A percentile compares a stretch with the other conserved stretches of the same genome.
Evolutionary conservation across 2,329 filamentous ascomycete species (phyloP).

Genomic region (Phialocephala sp.): DNA sequence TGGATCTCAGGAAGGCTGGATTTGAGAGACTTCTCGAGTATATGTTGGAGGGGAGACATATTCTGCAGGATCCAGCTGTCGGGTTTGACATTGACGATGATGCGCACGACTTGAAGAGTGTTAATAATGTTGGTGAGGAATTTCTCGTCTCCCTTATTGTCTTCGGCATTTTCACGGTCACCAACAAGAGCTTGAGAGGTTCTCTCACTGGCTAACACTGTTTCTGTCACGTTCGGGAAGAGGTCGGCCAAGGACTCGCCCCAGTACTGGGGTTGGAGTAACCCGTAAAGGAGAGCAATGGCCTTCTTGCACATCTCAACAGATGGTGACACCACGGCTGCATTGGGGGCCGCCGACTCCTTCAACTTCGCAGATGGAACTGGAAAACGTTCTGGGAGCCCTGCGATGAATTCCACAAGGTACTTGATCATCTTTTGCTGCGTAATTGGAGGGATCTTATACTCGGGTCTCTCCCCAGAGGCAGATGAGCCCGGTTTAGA

Average conservation of each 20-base stretch:
- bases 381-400: slow-evolving; percentile 83
- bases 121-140: slow-evolving; percentile 91
- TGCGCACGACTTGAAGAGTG: slow-evolving; percentile 87
- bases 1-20: slow-evolving; percentile 92
- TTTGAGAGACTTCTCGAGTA: slow-evolving; percentile 86
- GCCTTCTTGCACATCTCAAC: slow-evolving; percentile 87
- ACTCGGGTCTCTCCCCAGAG: slow-evolving; percentile 64
- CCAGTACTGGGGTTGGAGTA: slow-evolving; percentile 89
- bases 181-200: slow-evolving; percentile 61
- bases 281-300: slow-evolving; percentile 78
- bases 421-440: slow-evolving; percentile 90
- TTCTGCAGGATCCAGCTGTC: slow-evolving; percentile 90
- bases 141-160: slow-evolving; percentile 80
- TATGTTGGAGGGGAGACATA: slow-evolving; percentile 78
- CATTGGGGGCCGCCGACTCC: slow-evolving; percentile 53
- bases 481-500: slow-evolving; percentile 49
- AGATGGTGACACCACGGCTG: slow-evolving; percentile 57
- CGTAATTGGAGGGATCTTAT: slow-evolving; percentile 68
- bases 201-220: slow-evolving; percentile 83
- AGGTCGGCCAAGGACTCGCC: slow-evolving; percentile 89
- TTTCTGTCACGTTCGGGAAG: slow-evolving; percentile 87
- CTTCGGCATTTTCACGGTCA: slow-evolving; percentile 60
- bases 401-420: slow-evolving; percentile 91
- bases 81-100: slow-evolving; percentile 84
- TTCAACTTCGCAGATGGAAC: slow-evolving; percentile 73